Base-by-base conservation (phyloP, 2,329 filamentous ascomycete species). In the Tolypocladium endophyticum region DNA sequence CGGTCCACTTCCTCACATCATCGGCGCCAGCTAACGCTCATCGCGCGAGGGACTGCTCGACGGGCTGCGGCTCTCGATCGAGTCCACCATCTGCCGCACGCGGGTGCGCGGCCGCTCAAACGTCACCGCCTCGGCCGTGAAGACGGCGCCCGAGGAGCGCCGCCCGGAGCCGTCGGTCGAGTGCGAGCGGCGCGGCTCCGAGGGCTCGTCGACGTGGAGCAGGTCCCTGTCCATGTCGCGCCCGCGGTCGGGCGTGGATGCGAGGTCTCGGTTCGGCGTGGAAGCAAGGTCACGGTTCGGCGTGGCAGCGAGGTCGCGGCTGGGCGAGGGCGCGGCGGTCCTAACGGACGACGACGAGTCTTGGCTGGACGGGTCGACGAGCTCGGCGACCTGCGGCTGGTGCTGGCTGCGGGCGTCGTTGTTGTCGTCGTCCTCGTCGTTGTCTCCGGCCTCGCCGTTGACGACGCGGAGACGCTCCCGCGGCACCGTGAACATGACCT, bases 401-500 rank as follows among this genome's bases (percentile, higher is more conserved):
- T 62, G 61, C 5, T 63, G 59, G 56, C 47, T 35, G 18, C 28
- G 47, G 25, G 28, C 54, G 16, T 70, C 71, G 23, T 71, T 69
- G 20, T 71, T 69, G 7, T 67, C 68, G 11, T 43, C 39, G 4
- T 43, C 54, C 8, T 70, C 71, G 23, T 72, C 69, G 18, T 72
- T 4, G 35, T 36, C 35, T 12, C 35, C 35, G 11, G 35, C 35
- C 35, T 36, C 88, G 57, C 84, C 87, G 71, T 97, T 97, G 25
- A 97, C 93, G n/a, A 97, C 92, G 33, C 93, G 79, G 63, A 97
- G 74, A 66, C 86, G 85, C 72, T 93, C 88, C 71, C 88, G 91
- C 2, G 94, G 93, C 61, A 97, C 91, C 0, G 93, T 97, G 73
- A 96, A 97, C 84, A 96, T 94, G 69, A 91, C 83, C 72, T 92